Conservation (phyloP, 2,329 filamentous ascomycete genomes). For the Colletotrichum liriopes region DNA sequence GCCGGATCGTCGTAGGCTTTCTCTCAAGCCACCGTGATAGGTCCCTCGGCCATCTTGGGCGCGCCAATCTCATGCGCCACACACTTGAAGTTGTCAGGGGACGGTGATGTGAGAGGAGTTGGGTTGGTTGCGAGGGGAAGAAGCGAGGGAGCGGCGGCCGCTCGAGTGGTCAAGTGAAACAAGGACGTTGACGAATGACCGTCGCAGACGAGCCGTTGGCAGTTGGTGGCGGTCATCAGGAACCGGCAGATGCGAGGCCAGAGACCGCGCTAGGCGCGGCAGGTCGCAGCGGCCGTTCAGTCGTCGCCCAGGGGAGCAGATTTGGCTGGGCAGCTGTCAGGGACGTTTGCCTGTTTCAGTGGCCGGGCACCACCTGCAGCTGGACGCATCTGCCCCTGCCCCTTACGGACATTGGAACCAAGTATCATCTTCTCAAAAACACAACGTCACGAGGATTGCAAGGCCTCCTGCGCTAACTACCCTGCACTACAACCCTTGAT, state of each 20-base stretch:
- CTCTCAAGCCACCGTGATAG: not conserved
- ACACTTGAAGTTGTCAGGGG: slow-evolving; percentile 16
- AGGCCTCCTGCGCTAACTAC: not conserved
- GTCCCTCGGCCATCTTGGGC: not conserved
- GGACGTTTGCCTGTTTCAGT: not conserved
- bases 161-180: slow-evolving; percentile 32
- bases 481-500: not conserved
- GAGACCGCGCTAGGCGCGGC: slow-evolving; percentile 5
- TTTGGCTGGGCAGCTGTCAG: not conserved
- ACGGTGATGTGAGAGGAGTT: not conserved
- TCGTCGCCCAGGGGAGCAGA: slow-evolving; percentile 1
- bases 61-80: not conserved
- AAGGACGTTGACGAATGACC: slow-evolving; percentile 30
- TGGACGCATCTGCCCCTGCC: slow-evolving; percentile 4
- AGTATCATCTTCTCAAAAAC: not conserved
- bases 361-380: slow-evolving; percentile 9
- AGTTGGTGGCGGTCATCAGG: slow-evolving; percentile 32
- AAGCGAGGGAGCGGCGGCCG: not conserved
- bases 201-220: slow-evolving; percentile 5
- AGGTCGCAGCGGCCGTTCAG: slow-evolving; percentile 8
- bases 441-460: slow-evolving; percentile 15
- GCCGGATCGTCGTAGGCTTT: not conserved
- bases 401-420: not conserved
- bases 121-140: slow-evolving; percentile 15
- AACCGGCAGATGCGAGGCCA: slow-evolving; percentile 12